phyloP scores from a whole-genome alignment of 306 rosid genomes.

The Fagus sylvatica region DNA sequence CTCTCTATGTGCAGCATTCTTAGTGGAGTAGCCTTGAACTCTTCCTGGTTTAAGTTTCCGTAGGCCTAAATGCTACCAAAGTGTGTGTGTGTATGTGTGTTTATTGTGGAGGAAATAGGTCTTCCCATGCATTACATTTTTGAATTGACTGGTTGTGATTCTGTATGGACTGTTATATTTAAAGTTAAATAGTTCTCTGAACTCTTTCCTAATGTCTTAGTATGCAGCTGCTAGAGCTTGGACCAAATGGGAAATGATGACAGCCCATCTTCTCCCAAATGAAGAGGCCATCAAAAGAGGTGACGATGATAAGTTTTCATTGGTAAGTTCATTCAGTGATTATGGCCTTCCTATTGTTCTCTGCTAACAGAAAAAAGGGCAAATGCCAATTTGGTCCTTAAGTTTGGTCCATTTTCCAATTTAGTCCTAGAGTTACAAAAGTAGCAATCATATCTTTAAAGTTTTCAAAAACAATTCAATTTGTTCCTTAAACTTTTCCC shows the following conservation, averaged over 20 bases:
- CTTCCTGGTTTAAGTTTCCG: neutral
- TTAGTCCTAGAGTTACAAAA: no score
- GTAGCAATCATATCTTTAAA: no score
- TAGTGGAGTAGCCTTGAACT: neutral
- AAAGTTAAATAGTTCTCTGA: slow-evolving; percentile 21
- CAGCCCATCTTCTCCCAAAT: slow-evolving; percentile 85
- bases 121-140: neutral
- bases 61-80: slow-evolving; percentile 2
- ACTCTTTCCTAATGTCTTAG: slow-evolving; percentile 43
- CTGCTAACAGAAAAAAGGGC: neutral
- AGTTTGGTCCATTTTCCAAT: no score
- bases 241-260: slow-evolving; percentile 99
- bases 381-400: no score
- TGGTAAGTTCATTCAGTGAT: slow-evolving; percentile 48
- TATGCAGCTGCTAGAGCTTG: slow-evolving; percentile 97
- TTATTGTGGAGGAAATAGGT: neutral
- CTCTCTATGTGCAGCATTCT: slow-evolving; percentile 15
- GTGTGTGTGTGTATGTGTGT: neutral
- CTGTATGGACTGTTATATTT: slow-evolving; percentile 14
- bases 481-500: no score
- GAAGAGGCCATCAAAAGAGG: slow-evolving; percentile 76
- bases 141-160: slow-evolving; percentile 9
- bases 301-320: slow-evolving; percentile 78
- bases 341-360: neutral
- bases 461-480: no score